Percentiles rank a stretch among this genome's conserved stretches.
Evolutionary conservation across 306 rosid genomes (phyloP).

Genomic region (Lathyrus sativus): DNA sequence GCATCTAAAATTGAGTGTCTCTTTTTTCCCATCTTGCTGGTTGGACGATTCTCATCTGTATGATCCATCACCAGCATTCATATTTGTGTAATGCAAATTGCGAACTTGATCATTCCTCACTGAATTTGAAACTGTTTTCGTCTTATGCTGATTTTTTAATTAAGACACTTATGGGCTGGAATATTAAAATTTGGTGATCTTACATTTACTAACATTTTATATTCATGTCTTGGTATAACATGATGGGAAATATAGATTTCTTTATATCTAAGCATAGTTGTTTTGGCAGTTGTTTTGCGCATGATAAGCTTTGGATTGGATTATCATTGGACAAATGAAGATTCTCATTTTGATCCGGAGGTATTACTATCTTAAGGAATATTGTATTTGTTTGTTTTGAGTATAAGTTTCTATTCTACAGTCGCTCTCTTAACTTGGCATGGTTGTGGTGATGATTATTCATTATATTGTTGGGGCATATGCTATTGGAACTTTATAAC

Average conservation of each 20-base stretch:
- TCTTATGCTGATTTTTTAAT: slow-evolving; percentile 16
- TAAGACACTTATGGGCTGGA: slow-evolving; percentile 12
- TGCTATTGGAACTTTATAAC: slow-evolving; percentile 22
- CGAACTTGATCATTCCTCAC: slow-evolving; percentile 20
- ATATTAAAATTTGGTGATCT: slow-evolving; percentile 8
- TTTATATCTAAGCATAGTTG: slow-evolving; percentile 37
- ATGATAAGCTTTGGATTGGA: slow-evolving; percentile 96
- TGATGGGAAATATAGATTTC: not conserved
- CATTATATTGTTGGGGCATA: slow-evolving; percentile 15
- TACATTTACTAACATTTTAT: not conserved
- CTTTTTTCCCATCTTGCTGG: slow-evolving; percentile 2
- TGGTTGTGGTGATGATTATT: slow-evolving; percentile 33
- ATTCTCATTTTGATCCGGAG: slow-evolving; percentile 69
- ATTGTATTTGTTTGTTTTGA: slow-evolving; percentile 31
- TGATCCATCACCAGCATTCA: slow-evolving; percentile 16
- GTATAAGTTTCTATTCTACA: slow-evolving; percentile 12
- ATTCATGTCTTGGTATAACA: slow-evolving; percentile 18
- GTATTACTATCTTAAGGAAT: slow-evolving; percentile 45
- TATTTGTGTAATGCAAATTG: not conserved
- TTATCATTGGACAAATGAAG: slow-evolving; percentile 75
- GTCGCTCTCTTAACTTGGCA: slow-evolving; percentile 6
- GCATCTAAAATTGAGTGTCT: slow-evolving; percentile 7
- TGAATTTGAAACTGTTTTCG: slow-evolving; percentile 13
- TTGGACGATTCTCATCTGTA: slow-evolving; percentile 18
- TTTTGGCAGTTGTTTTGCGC: slow-evolving; percentile 84